Evolutionary conservation across 202 grass and related monocot species (phyloP), one percentile per base, ranked within the genome.

Genomic region (Panicum virgatum): DNA sequence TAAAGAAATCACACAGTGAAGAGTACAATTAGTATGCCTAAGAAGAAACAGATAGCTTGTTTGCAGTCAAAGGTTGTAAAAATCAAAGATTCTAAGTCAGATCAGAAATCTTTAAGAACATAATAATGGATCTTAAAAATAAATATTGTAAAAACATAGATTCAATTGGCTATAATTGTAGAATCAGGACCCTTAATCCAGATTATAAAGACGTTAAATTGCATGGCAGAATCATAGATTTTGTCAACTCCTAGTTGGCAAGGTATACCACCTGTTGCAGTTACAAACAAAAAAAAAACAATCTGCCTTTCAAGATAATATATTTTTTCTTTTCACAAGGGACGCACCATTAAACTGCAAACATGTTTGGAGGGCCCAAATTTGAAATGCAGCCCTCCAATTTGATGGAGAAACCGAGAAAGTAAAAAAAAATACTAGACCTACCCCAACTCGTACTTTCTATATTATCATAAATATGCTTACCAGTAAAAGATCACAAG

Each of bases 401-500:
- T 20, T 74, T 74, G 32, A 74, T 57, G 50, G 0, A 56, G 12
- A 74, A 40, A 74, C 39, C 32, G 0, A 56, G 12, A 74, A 40
- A 20, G 12, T 39, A 52, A 23, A 48, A 32, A 48, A 32, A 53
- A 34, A 27, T 9, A 2, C 5, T 23, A 11, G 30, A 79, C 66
- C 10, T 10, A 37, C 20, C 44, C 12, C 20, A 36, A 79, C 32
- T 19, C 14, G 26, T 66, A 23, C 9, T 34, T 65, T 47, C 14
- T 40, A 37, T 54, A 54, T 25, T 39, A 68, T 32, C 36, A 56
- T 54, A n/a, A 15, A 80, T 72, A 65, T 57, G 75, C 90, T 87
- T 95, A 98, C 96, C 86, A 91, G 77, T 56, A 98, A 84, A 76
- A 98, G 90, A 74, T 93, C 82, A 58, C 80, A 87, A 50, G 85